These are phyloP conservation scores for Fusarium buxicola DNA, from an alignment of 2,329 filamentous ascomycete genomes.

Conservation along the genomic window DNA sequence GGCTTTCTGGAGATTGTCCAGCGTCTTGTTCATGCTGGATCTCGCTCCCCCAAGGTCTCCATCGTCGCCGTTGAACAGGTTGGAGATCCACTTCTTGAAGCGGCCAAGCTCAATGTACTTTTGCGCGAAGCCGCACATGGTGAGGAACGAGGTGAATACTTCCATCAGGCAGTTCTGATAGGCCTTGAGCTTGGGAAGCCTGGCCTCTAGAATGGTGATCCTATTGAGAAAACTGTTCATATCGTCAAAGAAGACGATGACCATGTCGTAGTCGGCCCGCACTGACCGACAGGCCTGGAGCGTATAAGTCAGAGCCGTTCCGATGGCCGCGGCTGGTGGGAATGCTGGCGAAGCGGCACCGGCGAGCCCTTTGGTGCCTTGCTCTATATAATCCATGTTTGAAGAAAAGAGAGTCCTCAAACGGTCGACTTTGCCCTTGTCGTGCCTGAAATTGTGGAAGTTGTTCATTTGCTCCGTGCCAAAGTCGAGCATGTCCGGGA, in stretches of 20 bases:
- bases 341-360: conserved; percentile 48
- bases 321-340: conserved; percentile 49
- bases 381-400: conserved; percentile 47
- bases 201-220: conserved; percentile 49
- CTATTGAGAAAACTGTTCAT: conserved; percentile 53
- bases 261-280: conserved; percentile 53
- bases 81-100: conserved; percentile 50
- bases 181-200: conserved; percentile 46
- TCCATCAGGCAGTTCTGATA: conserved; percentile 52
- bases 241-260: conserved; percentile 54
- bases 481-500: conserved; percentile 43
- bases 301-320: conserved; percentile 50
- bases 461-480: conserved; percentile 47
- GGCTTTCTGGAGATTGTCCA: conserved; percentile 47
- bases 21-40: conserved; percentile 44
- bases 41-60: conserved; percentile 47
- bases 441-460: conserved; percentile 51
- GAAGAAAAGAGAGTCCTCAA: conserved; percentile 45
- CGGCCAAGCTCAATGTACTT: conserved; percentile 51
- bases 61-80: conserved; percentile 48
- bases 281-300: conserved; percentile 48
- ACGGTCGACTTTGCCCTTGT: conserved; percentile 50
- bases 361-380: conserved; percentile 47
- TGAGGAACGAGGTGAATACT: conserved; percentile 51
- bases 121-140: conserved; percentile 50